Base-by-base conservation (phyloP, 352 stramenopile genomes). In the Phytopythium montanum region DNA sequence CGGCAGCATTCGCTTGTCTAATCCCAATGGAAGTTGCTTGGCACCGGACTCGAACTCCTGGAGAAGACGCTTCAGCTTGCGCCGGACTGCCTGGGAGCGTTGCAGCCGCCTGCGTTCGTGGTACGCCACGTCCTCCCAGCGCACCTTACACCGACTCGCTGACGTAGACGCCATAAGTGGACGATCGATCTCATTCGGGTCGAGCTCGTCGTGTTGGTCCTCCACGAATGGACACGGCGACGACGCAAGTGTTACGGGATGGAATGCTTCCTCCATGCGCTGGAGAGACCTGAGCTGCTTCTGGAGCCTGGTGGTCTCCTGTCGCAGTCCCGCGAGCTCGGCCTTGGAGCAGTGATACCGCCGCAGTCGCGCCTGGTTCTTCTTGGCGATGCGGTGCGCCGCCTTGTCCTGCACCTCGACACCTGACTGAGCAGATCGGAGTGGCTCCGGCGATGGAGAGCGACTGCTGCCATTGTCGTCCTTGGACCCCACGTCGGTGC, bases 261-360 rank as follows among this genome's bases (percentile, higher is more conserved):
- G 25, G 5, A 3, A 7, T 16, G 16, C 18, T 28, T 57, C 34
- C 25, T 48, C 14, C 19, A n/a, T n/a, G n/a, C 4, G 7, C 23
- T 3, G 3, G 1, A 57, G 34, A 6, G 2, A 5, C 5, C 46
- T n/a, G 9, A 57, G 36, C 12, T 26, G 21, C 7, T 10, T 21
- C 34, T 57, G 33, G 3, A 57, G 25, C 52, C 33, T 28, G 4
- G 23, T 21, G 0, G 36, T 14, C 19, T 57, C 29, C 9, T 33
- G 52, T 10, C 25, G 21, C 52, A 57, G 23, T 13, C 21, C 38
- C 21, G 21, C 21, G 19, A 57, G 52, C 10, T 57, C 52, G 6
- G 34, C 36, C 34, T 33, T 42, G 34, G 52, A 34, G 33, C 52
- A 34, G 25, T 57, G 36, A 13, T 49, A 57, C 21, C 52, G 52